phyloP scores from a whole-genome alignment of 2,329 filamentous ascomycete species.

The Arthrobotrys iridis region DNA sequence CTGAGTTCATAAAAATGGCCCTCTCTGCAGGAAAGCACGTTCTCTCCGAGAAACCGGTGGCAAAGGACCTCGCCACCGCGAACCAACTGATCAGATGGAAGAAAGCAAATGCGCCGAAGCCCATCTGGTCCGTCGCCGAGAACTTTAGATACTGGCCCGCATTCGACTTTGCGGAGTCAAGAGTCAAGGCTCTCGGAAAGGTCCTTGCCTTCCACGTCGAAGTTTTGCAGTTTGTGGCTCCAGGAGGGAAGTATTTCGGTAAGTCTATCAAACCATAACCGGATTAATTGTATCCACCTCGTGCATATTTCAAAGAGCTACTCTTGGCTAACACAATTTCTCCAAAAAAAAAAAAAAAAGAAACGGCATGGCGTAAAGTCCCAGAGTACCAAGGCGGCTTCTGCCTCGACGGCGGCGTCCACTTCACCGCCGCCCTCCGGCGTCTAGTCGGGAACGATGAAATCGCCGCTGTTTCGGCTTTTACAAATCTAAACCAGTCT shows the following conservation, averaged over 20 bases:
- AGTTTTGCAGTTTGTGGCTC: conserved; percentile 63
- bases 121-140: conserved; percentile 72
- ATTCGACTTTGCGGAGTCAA: conserved; percentile 66
- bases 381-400: conserved; percentile 80
- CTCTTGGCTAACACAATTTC: neutral
- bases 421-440: conserved; percentile 73
- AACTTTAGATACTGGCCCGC: conserved; percentile 74
- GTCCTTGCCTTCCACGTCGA: conserved; percentile 68
- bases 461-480: conserved; percentile 66
- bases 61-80: conserved; percentile 68
- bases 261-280: conserved; percentile 26
- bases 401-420: conserved; percentile 78
- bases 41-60: conserved; percentile 75
- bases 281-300: neutral
- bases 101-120: conserved; percentile 59
- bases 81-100: conserved; percentile 66
- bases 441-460: conserved; percentile 67
- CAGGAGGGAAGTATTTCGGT: conserved; percentile 65
- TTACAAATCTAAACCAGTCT: conserved; percentile 67
- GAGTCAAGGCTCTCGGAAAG: conserved; percentile 67
- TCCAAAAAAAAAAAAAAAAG: too few relatives aligned
- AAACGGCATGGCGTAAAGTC: conserved; percentile 71
- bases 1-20: conserved; percentile 69
- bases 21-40: conserved; percentile 75
- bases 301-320: neutral